A percentile compares a stretch with the other conserved stretches of the same genome.
Evolutionary conservation across 768 basidiomycete species (phyloP).

Genomic region (Leccinum olivaceopallidum): DNA sequence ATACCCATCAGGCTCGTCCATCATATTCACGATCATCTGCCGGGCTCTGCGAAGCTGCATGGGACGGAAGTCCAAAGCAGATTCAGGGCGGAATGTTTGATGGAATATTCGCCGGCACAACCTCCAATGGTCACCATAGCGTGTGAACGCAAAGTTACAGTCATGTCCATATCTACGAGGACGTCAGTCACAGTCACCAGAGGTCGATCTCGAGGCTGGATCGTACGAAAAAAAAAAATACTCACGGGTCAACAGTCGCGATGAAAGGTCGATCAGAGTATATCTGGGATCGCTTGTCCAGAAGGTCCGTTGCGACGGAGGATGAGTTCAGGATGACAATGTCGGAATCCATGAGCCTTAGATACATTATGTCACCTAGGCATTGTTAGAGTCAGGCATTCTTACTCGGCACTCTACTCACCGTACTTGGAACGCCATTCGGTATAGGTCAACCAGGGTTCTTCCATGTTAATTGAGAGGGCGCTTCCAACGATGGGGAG

Average conservation of each 20-base stretch:
- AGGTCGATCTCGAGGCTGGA: neutral
- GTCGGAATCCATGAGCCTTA: conserved; percentile 44
- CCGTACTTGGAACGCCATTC: conserved; percentile 11
- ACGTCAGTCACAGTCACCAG: neutral
- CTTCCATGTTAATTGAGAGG: conserved; percentile 3
- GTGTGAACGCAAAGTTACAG: conserved; percentile 5
- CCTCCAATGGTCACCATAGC: conserved; percentile 8
- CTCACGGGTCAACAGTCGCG: conserved; percentile 10
- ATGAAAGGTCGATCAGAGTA: conserved; percentile 38
- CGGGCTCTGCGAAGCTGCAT: conserved; percentile 7
- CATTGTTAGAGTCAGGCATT: neutral
- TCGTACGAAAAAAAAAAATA: neutral
- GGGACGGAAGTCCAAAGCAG: neutral
- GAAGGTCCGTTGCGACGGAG: conserved; percentile 42
- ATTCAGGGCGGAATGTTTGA: neutral
- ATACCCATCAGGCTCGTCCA: neutral
- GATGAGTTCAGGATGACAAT: conserved; percentile 45
- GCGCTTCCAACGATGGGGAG: conserved; percentile 1
- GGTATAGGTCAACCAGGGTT: conserved; percentile 12
- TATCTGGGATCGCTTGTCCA: conserved; percentile 43
- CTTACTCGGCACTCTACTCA: neutral
- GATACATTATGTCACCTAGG: conserved; percentile 45
- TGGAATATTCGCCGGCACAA: conserved; percentile 7
- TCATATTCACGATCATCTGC: neutral
- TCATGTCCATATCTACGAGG: conserved; percentile 7